Conservation (phyloP, 352 stramenopile species). For the Globisporangium paddicum region DNA sequence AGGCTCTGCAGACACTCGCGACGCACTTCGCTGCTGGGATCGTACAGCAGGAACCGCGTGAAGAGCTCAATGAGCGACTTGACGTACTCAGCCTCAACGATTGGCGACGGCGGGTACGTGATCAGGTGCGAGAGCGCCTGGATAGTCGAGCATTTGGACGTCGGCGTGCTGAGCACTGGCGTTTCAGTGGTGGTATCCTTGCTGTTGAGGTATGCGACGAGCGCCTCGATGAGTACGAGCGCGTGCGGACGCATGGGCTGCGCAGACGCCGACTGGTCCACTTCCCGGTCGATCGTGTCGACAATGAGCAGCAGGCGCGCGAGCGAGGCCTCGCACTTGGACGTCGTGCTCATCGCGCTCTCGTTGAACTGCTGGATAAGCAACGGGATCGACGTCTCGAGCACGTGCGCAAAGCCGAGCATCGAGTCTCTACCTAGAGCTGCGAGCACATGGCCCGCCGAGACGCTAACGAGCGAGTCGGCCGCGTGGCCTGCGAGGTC, state of each 20-base stretch:
- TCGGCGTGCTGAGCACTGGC: slow-evolving; percentile 23
- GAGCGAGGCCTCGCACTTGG: slow-evolving; percentile 67
- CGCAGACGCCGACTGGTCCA: slow-evolving; percentile 63
- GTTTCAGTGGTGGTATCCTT: slow-evolving; percentile 23
- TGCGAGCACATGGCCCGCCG: slow-evolving; percentile 61
- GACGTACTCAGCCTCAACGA: slow-evolving; percentile 57
- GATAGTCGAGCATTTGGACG: slow-evolving; percentile 58
- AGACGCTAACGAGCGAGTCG: slow-evolving; percentile 78
- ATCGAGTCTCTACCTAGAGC: slow-evolving; percentile 64
- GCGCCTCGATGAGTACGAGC: slow-evolving; percentile 44
- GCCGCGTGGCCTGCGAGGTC: slow-evolving; percentile 68
- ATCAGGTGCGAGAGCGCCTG: slow-evolving; percentile 69
- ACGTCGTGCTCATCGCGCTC: slow-evolving; percentile 31
- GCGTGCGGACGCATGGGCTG: slow-evolving; percentile 77
- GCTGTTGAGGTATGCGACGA: slow-evolving; percentile 49
- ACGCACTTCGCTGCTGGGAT: slow-evolving; percentile 60
- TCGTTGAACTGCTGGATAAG: slow-evolving; percentile 61
- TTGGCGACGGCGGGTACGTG: slow-evolving; percentile 73
- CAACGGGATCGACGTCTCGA: slow-evolving; percentile 55
- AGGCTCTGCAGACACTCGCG: slow-evolving; percentile 60
- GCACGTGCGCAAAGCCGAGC: slow-evolving; percentile 63
- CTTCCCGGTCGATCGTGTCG: slow-evolving; percentile 79
- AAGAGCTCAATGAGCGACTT: slow-evolving; percentile 73
- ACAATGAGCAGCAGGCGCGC: slow-evolving; percentile 64
- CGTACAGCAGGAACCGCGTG: slow-evolving; percentile 61